Base-by-base conservation (phyloP, 805 yeast species). In the Ogataea neopini region DNA sequence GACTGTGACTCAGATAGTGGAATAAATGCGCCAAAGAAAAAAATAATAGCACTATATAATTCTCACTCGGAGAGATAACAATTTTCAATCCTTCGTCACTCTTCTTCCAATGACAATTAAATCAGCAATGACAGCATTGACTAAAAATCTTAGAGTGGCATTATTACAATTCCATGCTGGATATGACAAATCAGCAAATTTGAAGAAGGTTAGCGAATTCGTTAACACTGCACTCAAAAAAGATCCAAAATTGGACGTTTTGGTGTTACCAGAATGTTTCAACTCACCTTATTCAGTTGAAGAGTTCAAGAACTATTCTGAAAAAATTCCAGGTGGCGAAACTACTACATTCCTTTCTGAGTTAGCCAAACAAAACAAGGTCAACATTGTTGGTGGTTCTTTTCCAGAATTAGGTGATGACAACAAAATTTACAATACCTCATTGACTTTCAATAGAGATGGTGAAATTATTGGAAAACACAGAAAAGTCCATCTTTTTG, bases 251-350 rank as follows among this genome's bases (percentile, higher is more conserved):
- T 79, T 83, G 6, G 86, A 91, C 58, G 72, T 92, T 35, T 79
- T 94, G 9, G 88, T 94, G 54, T 72, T 94, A 26, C 99, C 99
- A 7, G 98, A 94, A 70, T 90, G 97, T 70, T 92, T 91, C 79
- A 94, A 92, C 66, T 88, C 97, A 1, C 98, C 98, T 2, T 94
- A 94, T 63, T 81, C 96, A 0, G 96, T 89, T 23, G 79, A 80
- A 49, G 85, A 91, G 52, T 94, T 94, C 68, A 80, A 86, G 5
- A 83, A 88, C 49, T 92, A 94, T 63, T 91, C 96, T 3, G 99
- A 94, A 66, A 57, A 66, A n/a, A 86, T 94, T 36, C 95, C 96
- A 5, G 64, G 71, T 1, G 96, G 96, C 5, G 83, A 81, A 50
- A 75, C 83, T 4, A 82, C 92, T 3, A 55, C 66, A 44, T 77